These are phyloP conservation scores for Pyracantha coccinea DNA, from an alignment of 331 rosid species.

Conservation along the genomic window DNA sequence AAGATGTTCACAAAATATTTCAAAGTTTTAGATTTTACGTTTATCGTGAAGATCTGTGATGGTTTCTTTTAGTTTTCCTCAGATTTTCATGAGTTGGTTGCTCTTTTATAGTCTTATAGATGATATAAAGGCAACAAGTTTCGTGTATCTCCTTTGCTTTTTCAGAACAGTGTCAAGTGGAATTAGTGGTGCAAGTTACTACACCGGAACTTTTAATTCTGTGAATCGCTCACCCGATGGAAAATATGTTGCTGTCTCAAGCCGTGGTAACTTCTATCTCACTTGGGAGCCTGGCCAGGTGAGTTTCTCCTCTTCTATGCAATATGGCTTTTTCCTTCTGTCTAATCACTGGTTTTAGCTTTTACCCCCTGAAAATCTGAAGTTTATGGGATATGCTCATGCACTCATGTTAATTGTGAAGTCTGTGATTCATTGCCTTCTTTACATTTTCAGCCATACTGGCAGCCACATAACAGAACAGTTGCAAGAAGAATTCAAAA, in stretches of 20 bases:
- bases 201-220: constrained; percentile 88
- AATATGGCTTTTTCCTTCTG: background rate
- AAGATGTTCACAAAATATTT: background rate
- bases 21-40: background rate
- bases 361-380: background rate
- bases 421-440: background rate
- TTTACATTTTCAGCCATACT: constrained; percentile 56
- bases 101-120: background rate
- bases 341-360: background rate
- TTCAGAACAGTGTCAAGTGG: constrained; percentile 99
- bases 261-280: constrained; percentile 95
- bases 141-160: constrained; percentile 35
- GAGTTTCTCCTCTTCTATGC: constrained; percentile 14
- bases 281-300: constrained; percentile 99
- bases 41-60: background rate
- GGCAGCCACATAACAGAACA: constrained; percentile 98
- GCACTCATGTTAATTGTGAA: background rate
- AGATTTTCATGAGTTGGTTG: background rate
- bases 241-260: constrained; percentile 90
- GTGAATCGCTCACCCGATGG: constrained; percentile 96
- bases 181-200: constrained; percentile 94
- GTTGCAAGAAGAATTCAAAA: constrained; percentile 95
- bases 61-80: background rate
- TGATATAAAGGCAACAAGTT: background rate
- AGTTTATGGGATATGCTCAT: background rate